These are phyloP conservation scores for Aspergillus panamensis DNA, from an alignment of 495 filamentous ascomycete genomes.

Conservation along the genomic window DNA sequence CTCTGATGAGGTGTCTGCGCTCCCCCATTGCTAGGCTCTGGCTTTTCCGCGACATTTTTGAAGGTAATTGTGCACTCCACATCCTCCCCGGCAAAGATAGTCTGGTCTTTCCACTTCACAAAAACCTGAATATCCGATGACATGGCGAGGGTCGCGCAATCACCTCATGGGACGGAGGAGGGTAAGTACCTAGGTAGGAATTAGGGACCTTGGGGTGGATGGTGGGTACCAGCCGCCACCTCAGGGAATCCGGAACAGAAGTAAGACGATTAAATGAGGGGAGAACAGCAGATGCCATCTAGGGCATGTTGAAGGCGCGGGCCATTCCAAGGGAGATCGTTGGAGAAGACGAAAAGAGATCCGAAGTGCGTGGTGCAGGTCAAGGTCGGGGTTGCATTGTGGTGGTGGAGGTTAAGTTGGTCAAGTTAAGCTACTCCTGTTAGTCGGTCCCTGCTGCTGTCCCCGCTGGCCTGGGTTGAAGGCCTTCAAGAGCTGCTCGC, in stretches of 20 bases:
- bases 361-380: conserved; percentile 2
- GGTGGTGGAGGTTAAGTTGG: not conserved
- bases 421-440: not conserved
- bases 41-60: conserved; percentile 69
- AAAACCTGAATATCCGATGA: conserved; percentile 82
- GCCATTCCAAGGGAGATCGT: conserved; percentile 20
- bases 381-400: conserved; percentile 1
- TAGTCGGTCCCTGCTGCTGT: too few relatives aligned
- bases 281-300: conserved; percentile 17
- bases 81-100: conserved; percentile 92
- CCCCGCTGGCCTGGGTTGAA: too few relatives aligned
- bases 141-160: conserved; percentile 40
- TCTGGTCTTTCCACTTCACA: conserved; percentile 85
- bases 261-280: conserved; percentile 4
- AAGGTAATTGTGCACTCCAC: conserved; percentile 94
- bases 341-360: conserved; percentile 1
- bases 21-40: conserved; percentile 29
- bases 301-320: conserved; percentile 24
- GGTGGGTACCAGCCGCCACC: conserved; percentile 27
- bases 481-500: too few relatives aligned
- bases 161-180: conserved; percentile 35
- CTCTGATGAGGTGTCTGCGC: conserved; percentile 39
- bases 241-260: conserved; percentile 5
- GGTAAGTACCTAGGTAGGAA: conserved; percentile 21
- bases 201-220: conserved; percentile 19